Evolutionary conservation across 805 yeast species (phyloP).

Genomic region (Candida loeiensis): DNA sequence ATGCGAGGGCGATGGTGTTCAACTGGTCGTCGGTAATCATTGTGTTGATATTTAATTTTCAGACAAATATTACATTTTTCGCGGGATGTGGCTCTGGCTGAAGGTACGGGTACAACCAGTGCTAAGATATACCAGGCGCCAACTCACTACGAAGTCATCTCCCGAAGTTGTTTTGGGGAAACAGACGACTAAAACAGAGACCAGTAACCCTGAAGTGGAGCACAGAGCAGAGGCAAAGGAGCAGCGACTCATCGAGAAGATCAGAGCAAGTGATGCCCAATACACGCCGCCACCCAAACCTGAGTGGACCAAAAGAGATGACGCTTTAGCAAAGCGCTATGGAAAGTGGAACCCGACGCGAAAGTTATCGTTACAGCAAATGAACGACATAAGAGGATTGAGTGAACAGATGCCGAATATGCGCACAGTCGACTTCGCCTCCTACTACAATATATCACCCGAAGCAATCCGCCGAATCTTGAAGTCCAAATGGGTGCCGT

Average conservation of each 20-base stretch:
- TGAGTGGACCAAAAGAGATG: constrained; percentile 69
- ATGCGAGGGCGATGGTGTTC: constrained; percentile 64
- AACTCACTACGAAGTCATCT: not conserved
- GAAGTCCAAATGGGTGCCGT: constrained; percentile 73
- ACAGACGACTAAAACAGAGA: not conserved
- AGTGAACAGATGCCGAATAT: constrained; percentile 59
- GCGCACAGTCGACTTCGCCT: constrained; percentile 55
- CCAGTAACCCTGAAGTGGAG: not conserved
- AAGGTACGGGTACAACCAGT: not conserved
- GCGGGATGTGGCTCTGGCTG: constrained; percentile 1
- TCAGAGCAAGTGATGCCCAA: constrained; percentile 40
- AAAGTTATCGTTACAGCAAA: constrained; percentile 63
- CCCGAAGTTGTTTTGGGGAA: too few species aligned
- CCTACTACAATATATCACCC: constrained; percentile 67
- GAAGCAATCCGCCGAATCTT: constrained; percentile 79
- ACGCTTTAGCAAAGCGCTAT: constrained; percentile 59
- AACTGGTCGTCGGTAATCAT: constrained; percentile 87
- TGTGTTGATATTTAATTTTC: constrained; percentile 3
- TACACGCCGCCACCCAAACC: constrained; percentile 20
- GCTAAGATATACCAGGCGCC: not conserved
- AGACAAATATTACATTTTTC: not conserved
- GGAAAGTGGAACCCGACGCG: constrained; percentile 68
- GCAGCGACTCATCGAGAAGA: constrained; percentile 3
- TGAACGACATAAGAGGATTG: constrained; percentile 58
- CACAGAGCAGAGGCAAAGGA: constrained; percentile 2